phyloP scores from a whole-genome alignment of 176 grass and related monocot species.

The Cenchrus americanus region DNA sequence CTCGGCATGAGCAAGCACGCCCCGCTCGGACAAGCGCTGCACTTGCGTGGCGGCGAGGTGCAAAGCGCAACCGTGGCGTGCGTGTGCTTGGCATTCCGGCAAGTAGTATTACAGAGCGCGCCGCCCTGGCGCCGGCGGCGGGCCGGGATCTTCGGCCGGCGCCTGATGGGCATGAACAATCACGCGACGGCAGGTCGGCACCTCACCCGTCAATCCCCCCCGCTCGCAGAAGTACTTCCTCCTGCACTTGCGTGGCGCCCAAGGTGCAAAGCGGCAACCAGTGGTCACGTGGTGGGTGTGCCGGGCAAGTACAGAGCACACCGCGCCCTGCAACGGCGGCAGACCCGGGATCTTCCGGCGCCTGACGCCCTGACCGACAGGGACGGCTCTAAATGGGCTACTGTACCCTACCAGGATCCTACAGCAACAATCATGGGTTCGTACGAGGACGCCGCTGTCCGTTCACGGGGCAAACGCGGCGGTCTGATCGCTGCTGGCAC shows the following conservation, averaged over 20 bases:
- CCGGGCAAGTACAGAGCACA: neutral
- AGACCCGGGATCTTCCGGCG: neutral
- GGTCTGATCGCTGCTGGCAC: neutral
- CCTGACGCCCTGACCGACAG: conserved; percentile 13
- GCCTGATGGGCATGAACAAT: too few species aligned
- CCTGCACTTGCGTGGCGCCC: neutral
- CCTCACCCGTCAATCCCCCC: neutral
- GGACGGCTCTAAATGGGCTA: neutral
- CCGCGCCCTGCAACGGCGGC: too few species aligned
- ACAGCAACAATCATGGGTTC: conserved; percentile 1
- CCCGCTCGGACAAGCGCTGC: too few species aligned
- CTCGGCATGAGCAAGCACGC: neutral
- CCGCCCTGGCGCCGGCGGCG: too few species aligned
- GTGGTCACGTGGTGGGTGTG: neutral
- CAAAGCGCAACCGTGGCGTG: too few species aligned
- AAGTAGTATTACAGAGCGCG: too few species aligned
- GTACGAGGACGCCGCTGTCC: conserved; percentile 24
- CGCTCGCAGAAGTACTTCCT: too few species aligned
- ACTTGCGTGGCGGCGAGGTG: too few species aligned
- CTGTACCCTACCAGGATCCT: conserved; percentile 16
- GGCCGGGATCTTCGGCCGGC: too few species aligned
- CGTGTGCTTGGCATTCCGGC: too few species aligned
- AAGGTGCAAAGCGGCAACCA: neutral
- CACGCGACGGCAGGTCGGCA: neutral
- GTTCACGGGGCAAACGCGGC: neutral